phyloP scores from a whole-genome alignment of 2,329 filamentous ascomycete genomes.

The Tolypocladium pustulatum region DNA sequence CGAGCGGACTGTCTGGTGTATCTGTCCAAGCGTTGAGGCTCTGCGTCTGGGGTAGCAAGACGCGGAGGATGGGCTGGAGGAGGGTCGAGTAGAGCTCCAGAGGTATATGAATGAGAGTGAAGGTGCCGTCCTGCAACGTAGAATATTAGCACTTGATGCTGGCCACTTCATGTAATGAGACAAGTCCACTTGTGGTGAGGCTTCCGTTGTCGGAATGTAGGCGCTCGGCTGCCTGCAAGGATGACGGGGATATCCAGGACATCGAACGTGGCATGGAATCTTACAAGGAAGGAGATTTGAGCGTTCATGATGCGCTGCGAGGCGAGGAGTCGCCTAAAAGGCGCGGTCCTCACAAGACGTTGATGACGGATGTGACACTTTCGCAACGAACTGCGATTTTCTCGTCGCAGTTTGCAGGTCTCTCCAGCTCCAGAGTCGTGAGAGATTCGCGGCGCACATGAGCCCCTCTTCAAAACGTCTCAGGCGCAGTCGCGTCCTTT shows the following conservation, averaged over 20 bases:
- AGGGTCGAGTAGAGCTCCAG: conserved; percentile 67
- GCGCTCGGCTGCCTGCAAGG: neutral
- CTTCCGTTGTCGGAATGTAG: neutral
- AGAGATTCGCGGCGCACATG: neutral
- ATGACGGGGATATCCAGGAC: neutral
- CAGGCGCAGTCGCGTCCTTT: neutral
- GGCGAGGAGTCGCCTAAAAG: neutral
- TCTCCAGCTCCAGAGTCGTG: neutral
- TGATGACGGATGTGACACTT: too few relatives aligned
- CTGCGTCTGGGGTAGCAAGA: conserved; percentile 60
- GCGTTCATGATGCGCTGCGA: conserved; percentile 37
- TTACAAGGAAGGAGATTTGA: conserved; percentile 46
- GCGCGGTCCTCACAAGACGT: neutral
- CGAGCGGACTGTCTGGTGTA: conserved; percentile 25
- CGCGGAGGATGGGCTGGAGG: conserved; percentile 75
- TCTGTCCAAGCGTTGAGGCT: conserved; percentile 23
- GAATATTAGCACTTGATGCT: neutral
- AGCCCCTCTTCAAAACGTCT: neutral
- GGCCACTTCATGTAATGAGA: conserved; percentile 6
- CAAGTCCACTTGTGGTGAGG: neutral
- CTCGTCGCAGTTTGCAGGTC: neutral
- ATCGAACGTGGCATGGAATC: neutral
- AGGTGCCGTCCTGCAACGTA: conserved; percentile 60
- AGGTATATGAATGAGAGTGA: conserved; percentile 86
- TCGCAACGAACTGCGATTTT: neutral